phyloP scores from a whole-genome alignment of 306 rosid species.

The Calophaca sinica region DNA sequence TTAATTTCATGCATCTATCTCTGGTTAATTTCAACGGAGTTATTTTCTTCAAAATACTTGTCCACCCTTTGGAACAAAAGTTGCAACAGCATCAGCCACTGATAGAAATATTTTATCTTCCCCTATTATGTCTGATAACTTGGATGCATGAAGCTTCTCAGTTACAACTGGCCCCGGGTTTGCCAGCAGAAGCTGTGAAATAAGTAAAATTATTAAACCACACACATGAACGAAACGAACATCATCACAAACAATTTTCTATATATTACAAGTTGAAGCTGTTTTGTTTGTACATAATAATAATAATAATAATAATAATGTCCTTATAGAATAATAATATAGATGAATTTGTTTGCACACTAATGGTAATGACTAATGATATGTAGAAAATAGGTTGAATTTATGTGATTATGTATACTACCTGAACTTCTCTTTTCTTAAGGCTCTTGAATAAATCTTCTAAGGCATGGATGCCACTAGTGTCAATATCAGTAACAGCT shows the following conservation, averaged over 20 bases:
- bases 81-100: slow-evolving; percentile 72
- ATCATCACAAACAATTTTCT: too few species aligned
- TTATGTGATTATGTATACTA: slow-evolving; percentile 29
- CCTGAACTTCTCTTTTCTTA: slow-evolving; percentile 64
- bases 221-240: too few species aligned
- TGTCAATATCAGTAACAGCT: slow-evolving; percentile 89
- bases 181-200: slow-evolving; percentile 67
- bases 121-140: slow-evolving; percentile 61
- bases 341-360: background rate
- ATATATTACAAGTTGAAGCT: too few species aligned
- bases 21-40: too few species aligned
- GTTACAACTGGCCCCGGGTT: slow-evolving; percentile 82
- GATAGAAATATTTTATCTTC: slow-evolving; percentile 69
- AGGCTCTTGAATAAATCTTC: slow-evolving; percentile 65
- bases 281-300: too few species aligned
- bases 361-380: too few species aligned
- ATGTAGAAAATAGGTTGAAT: background rate
- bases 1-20: too few species aligned
- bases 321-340: too few species aligned
- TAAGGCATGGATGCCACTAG: slow-evolving; percentile 79
- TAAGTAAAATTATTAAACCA: too few species aligned
- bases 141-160: slow-evolving; percentile 75
- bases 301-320: too few species aligned
- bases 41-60: background rate
- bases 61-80: slow-evolving; percentile 49